phyloP scores from a whole-genome alignment of 208 protist species.

The Herpetomonas tarakana region DNA sequence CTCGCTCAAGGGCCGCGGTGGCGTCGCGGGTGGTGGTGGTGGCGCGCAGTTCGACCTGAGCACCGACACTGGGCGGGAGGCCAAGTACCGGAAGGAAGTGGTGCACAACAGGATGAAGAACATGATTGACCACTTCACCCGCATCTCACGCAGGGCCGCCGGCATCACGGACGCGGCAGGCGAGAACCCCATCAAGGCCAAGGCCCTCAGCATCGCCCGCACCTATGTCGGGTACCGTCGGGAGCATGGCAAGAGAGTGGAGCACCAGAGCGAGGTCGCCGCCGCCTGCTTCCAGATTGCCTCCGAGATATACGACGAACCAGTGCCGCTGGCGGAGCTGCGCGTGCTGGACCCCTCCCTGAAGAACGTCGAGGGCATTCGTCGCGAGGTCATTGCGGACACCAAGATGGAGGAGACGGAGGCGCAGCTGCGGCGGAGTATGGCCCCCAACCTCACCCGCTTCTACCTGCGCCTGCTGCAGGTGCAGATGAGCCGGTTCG shows the following conservation, averaged over 20 bases:
- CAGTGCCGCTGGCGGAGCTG: slow-evolving; percentile 61
- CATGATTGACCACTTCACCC: slow-evolving; percentile 48
- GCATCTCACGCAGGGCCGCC: slow-evolving; percentile 32
- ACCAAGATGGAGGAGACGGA: slow-evolving; percentile 30
- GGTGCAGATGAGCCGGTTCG: slow-evolving; percentile 51
- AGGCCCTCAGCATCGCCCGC: slow-evolving; percentile 48
- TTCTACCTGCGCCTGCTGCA: slow-evolving; percentile 65
- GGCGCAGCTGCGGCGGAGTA: slow-evolving; percentile 21
- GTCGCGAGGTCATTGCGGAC: slow-evolving; percentile 45
- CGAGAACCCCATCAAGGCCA: slow-evolving; percentile 21
- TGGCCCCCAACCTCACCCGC: slow-evolving; percentile 39
- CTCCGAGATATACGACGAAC: slow-evolving; percentile 39
- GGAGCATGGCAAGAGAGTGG: slow-evolving; percentile 41
- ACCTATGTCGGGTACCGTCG: slow-evolving; percentile 49
- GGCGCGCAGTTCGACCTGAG: slow-evolving; percentile 8
- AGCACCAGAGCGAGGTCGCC: slow-evolving; percentile 45
- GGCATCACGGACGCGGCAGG: slow-evolving; percentile 1
- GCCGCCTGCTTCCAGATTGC: slow-evolving; percentile 78
- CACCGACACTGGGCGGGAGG: slow-evolving; percentile 1
- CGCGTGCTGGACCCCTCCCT: slow-evolving; percentile 54
- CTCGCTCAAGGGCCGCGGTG: neutral
- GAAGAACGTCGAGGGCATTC: slow-evolving; percentile 49
- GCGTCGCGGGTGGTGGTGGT: neutral
- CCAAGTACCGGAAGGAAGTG: slow-evolving; percentile 31
- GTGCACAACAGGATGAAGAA: slow-evolving; percentile 46